phyloP scores from a whole-genome alignment of 176 grass and related monocot species.

The Oryza officinalis region DNA sequence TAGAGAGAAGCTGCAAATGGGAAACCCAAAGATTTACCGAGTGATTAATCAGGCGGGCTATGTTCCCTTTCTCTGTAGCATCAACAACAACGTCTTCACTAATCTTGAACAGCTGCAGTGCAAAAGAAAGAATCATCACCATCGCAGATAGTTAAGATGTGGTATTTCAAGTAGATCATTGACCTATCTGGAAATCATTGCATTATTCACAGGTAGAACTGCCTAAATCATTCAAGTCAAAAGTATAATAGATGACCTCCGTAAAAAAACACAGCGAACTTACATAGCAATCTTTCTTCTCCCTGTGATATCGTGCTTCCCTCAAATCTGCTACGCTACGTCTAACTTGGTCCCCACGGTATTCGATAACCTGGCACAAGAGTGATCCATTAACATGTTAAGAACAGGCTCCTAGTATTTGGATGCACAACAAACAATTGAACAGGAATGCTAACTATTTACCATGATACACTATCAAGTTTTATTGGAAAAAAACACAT shows the following conservation, averaged over 20 bases:
- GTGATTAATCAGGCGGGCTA: constrained; percentile 86
- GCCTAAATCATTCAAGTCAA: constrained; percentile 2
- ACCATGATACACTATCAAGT: not conserved
- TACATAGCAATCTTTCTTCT: constrained; percentile 96
- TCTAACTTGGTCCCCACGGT: constrained; percentile 90
- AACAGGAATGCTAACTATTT: not conserved
- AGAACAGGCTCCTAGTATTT: not conserved
- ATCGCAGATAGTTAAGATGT: not conserved
- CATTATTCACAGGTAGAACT: not conserved
- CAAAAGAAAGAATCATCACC: not conserved
- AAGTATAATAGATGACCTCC: constrained; percentile 17
- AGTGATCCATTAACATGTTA: constrained; percentile 6
- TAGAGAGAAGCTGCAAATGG: not conserved
- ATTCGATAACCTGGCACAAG: constrained; percentile 74
- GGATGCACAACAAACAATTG: not conserved
- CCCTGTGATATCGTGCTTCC: constrained; percentile 74
- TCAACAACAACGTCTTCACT: constrained; percentile 94
- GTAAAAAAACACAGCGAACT: constrained; percentile 31
- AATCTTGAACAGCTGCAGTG: constrained; percentile 83
- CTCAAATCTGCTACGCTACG: constrained; percentile 84
- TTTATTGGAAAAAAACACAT: constrained; percentile 20
- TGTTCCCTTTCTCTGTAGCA: constrained; percentile 87
- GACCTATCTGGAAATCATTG: not conserved
- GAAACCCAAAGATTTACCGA: constrained; percentile 50
- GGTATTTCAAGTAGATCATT: not conserved